A percentile compares a stretch with the other conserved stretches of the same genome.
Evolutionary conservation across 2,329 filamentous ascomycete species (phyloP).

Genomic region (Rhynchosporium agropyri): DNA sequence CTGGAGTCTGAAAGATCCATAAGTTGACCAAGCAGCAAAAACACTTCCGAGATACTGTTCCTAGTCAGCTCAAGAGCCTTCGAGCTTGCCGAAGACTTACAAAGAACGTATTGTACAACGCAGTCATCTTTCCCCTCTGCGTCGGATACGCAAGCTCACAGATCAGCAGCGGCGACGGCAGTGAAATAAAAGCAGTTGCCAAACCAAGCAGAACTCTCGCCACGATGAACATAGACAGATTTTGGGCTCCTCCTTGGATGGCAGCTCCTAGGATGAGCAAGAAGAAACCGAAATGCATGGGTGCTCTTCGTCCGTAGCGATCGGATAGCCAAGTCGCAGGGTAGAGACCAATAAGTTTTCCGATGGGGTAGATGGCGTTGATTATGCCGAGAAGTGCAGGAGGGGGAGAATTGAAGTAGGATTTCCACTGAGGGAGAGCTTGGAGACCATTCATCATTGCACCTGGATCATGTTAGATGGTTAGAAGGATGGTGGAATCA

Average conservation of each 20-base stretch:
- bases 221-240: slow-evolving; percentile 44
- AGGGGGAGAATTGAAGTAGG: slow-evolving; percentile 41
- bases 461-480: slow-evolving; percentile 27
- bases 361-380: slow-evolving; percentile 41
- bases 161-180: slow-evolving; percentile 44
- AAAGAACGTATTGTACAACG: slow-evolving; percentile 13
- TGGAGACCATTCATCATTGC: slow-evolving; percentile 45
- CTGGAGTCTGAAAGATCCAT: slow-evolving; percentile 40
- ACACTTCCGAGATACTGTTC: slow-evolving; percentile 44
- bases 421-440: slow-evolving; percentile 44
- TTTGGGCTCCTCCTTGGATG: slow-evolving; percentile 45
- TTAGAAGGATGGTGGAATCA: too few relatives aligned
- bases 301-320: slow-evolving; percentile 38
- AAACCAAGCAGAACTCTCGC: slow-evolving; percentile 46
- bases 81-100: not conserved
- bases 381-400: slow-evolving; percentile 42
- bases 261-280: slow-evolving; percentile 44
- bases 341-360: slow-evolving; percentile 44
- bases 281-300: slow-evolving; percentile 40
- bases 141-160: slow-evolving; percentile 45
- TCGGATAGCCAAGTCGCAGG: slow-evolving; percentile 43
- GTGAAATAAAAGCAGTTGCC: slow-evolving; percentile 47
- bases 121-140: slow-evolving; percentile 41
- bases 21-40: slow-evolving; percentile 48
- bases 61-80: not conserved